A percentile compares a stretch with the other conserved stretches of the same genome.
phyloP scores from a whole-genome alignment of 331 rosid genomes.

The Pyracantha coccinea region DNA sequence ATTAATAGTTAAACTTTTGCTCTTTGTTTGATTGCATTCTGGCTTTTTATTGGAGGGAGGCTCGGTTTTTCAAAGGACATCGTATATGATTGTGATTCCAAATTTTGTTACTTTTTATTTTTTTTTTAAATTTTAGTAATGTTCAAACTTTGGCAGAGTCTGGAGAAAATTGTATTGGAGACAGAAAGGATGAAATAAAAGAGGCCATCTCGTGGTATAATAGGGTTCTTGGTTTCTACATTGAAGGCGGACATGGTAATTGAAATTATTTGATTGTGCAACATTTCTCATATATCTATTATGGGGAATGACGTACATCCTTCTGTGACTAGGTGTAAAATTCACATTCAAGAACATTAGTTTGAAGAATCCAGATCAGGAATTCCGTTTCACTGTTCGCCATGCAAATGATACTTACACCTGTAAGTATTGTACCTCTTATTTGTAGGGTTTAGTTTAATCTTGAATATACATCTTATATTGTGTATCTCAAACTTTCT shows the following conservation, averaged over 20 bases:
- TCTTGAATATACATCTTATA: background rate
- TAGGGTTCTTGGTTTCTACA: conserved; percentile 62
- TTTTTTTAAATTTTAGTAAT: background rate
- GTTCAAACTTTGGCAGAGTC: conserved; percentile 41
- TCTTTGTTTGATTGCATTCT: background rate
- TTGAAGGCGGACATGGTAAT: conserved; percentile 88
- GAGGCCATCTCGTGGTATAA: conserved; percentile 83
- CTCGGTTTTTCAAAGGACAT: background rate
- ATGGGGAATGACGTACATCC: conserved; percentile 8
- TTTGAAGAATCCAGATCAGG: conserved; percentile 41
- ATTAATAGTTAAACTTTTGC: background rate
- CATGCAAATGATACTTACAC: conserved; percentile 54
- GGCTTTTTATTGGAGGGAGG: background rate
- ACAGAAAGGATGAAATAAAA: conserved; percentile 36
- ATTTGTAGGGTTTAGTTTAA: background rate
- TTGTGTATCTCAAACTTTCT: conserved; percentile 4
- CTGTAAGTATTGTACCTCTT: conserved; percentile 38
- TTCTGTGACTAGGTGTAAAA: conserved; percentile 52
- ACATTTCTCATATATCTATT: background rate
- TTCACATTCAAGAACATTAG: conserved; percentile 69
- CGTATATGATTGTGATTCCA: background rate
- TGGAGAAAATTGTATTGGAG: conserved; percentile 33
- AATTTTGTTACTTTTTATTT: background rate
- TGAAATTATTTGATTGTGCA: conserved; percentile 5
- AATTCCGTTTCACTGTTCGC: conserved; percentile 57